Percentiles rank a stretch among this genome's conserved stretches.
Evolutionary conservation across 2,329 filamentous ascomycete genomes (phyloP).

Genomic region (Arthroderma uncinatum): DNA sequence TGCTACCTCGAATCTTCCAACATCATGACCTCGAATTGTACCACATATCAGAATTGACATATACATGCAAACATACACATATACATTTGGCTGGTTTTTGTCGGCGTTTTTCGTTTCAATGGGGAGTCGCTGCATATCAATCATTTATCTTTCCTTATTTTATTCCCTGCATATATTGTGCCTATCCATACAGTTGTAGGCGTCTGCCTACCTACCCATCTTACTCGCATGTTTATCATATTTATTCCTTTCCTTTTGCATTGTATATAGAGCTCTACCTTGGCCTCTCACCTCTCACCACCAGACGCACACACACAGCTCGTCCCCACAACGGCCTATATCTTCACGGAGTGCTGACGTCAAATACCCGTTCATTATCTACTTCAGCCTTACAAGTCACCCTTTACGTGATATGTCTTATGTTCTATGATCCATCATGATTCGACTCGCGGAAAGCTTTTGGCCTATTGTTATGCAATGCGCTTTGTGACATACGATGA

Average conservation of each 20-base stretch:
- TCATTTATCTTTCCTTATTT: neutral
- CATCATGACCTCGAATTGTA: neutral
- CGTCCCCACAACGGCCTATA: neutral
- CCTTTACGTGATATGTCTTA: neutral
- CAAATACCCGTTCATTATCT: neutral
- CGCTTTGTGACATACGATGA: neutral
- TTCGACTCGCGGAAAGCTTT: neutral
- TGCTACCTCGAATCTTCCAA: neutral
- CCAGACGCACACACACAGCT: neutral
- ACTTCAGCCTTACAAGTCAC: neutral
- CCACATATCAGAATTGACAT: constrained; percentile 1
- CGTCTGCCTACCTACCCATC: neutral
- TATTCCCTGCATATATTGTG: constrained; percentile 1
- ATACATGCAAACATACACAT: neutral
- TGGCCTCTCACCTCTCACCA: neutral
- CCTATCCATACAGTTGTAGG: neutral
- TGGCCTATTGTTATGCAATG: neutral
- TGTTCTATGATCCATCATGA: neutral
- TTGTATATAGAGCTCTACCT: neutral
- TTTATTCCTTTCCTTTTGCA: neutral
- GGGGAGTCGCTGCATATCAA: neutral
- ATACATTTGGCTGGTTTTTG: neutral
- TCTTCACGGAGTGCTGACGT: neutral
- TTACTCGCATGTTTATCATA: neutral
- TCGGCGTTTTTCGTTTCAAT: neutral